Percentiles rank a stretch among this genome's conserved stretches.
These are phyloP conservation scores for Suillus luteus DNA, from an alignment of 768 basidiomycete genomes.

Conservation along the genomic window DNA sequence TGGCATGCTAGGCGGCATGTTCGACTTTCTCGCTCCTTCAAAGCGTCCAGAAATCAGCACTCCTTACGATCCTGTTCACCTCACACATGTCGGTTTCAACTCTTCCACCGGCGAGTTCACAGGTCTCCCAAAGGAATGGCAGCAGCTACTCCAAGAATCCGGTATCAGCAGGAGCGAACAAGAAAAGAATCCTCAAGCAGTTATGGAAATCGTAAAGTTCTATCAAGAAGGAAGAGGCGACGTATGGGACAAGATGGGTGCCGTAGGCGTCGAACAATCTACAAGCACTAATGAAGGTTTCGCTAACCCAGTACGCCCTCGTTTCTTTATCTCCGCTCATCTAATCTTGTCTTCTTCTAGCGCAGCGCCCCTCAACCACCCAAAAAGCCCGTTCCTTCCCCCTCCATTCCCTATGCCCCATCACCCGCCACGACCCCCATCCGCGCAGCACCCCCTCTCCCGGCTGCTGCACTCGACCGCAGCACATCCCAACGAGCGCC, in stretches of 20 bases:
- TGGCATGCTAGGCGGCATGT: conserved; percentile 63
- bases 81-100: conserved; percentile 99
- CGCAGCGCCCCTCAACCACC: conserved; percentile 44
- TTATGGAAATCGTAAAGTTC: conserved; percentile 99
- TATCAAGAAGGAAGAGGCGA: conserved; percentile 87
- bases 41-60: conserved; percentile 83
- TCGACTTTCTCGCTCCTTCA: conserved; percentile 73
- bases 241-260: conserved; percentile 85
- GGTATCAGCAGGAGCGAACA: conserved; percentile 94
- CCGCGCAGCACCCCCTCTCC: conserved; percentile 77
- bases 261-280: conserved; percentile 40
- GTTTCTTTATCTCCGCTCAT: background rate
- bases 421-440: conserved; percentile 54
- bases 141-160: conserved; percentile 92
- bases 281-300: conserved; percentile 48
- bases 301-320: conserved; percentile 54
- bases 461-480: conserved; percentile 73
- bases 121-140: conserved; percentile 98
- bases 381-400: conserved; percentile 40
- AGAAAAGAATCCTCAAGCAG: conserved; percentile 96
- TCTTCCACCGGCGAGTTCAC: conserved; percentile 98
- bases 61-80: conserved; percentile 97
- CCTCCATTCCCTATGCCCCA: conserved; percentile 32
- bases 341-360: conserved; percentile 24
- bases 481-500: conserved; percentile 85